Conservation (phyloP, 805 yeast genomes). For the Nakazawaea laoshanensis region DNA sequence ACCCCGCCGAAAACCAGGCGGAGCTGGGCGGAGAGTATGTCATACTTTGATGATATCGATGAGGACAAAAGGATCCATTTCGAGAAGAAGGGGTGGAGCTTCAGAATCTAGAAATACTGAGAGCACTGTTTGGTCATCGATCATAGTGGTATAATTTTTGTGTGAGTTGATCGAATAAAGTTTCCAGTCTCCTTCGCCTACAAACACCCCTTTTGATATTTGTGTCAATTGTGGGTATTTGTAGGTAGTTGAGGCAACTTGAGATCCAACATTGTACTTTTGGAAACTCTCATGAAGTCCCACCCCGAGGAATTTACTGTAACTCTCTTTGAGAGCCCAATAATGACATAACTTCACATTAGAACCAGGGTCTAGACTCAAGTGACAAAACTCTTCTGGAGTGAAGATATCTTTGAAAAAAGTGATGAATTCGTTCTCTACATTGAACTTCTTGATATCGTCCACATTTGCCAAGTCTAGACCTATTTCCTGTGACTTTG, state of each 20-base stretch:
- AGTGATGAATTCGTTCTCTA: conserved; percentile 31
- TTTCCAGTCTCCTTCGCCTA: conserved; percentile 1
- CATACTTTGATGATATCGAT: conserved; percentile 1
- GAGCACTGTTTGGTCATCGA: conserved; percentile 3
- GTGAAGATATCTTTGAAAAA: conserved; percentile 22
- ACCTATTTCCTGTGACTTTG: conserved; percentile 25
- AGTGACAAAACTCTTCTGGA: conserved; percentile 16
- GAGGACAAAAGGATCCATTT: background rate
- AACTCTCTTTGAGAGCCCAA: conserved; percentile 81
- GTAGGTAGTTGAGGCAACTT: no score
- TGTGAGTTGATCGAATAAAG: background rate
- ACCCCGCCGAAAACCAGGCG: no score
- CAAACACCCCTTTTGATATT: no score
- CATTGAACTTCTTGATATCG: conserved; percentile 16
- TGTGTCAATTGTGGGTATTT: no score
- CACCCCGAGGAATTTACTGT: conserved; percentile 36
- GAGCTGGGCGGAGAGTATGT: no score
- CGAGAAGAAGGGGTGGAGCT: background rate
- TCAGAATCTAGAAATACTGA: background rate
- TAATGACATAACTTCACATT: conserved; percentile 35
- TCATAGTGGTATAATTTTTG: conserved; percentile 1
- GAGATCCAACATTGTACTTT: conserved; percentile 4
- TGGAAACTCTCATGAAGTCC: conserved; percentile 8
- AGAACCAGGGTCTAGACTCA: conserved; percentile 15
- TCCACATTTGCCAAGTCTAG: conserved; percentile 35